These are phyloP conservation scores for Gossypium sturtianum DNA, from an alignment of 345 rosid genomes.

Conservation along the genomic window DNA sequence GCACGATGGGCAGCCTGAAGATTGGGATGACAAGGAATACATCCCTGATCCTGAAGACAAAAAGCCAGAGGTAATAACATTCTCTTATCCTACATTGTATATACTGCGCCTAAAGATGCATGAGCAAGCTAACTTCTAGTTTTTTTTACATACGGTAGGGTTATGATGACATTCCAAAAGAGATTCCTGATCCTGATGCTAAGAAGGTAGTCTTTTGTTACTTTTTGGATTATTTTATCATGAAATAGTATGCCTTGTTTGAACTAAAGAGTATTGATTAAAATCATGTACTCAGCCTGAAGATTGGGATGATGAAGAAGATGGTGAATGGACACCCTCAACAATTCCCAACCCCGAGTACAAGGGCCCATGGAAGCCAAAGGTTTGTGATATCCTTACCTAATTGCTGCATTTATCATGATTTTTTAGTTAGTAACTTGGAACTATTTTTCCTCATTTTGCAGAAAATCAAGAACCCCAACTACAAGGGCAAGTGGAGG, in stretches of 20 bases:
- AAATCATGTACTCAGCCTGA: slow-evolving; percentile 56
- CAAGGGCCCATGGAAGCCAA: slow-evolving; percentile 87
- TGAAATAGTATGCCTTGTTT: background rate
- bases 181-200: slow-evolving; percentile 80
- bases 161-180: slow-evolving; percentile 92
- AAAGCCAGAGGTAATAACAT: slow-evolving; percentile 70
- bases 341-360: slow-evolving; percentile 77
- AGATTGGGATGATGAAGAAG: slow-evolving; percentile 99
- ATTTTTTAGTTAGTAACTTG: background rate
- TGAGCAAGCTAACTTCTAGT: background rate
- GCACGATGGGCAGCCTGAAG: slow-evolving; percentile 67
- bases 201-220: slow-evolving; percentile 54
- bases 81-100: background rate
- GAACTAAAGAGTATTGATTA: slow-evolving; percentile 2
- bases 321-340: slow-evolving; percentile 97
- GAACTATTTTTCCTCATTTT: slow-evolving; percentile 8
- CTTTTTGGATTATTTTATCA: background rate
- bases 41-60: slow-evolving; percentile 92
- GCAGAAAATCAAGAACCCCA: slow-evolving; percentile 95
- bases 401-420: slow-evolving; percentile 6
- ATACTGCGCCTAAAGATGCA: background rate
- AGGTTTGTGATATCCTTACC: slow-evolving; percentile 44
- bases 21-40: slow-evolving; percentile 90
- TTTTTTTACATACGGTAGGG: slow-evolving; percentile 33
- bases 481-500: slow-evolving; percentile 95